Percentiles rank a stretch among this genome's conserved stretches.
Conservation (phyloP, 2,329 filamentous ascomycete species). For the Cytospora piceae region DNA sequence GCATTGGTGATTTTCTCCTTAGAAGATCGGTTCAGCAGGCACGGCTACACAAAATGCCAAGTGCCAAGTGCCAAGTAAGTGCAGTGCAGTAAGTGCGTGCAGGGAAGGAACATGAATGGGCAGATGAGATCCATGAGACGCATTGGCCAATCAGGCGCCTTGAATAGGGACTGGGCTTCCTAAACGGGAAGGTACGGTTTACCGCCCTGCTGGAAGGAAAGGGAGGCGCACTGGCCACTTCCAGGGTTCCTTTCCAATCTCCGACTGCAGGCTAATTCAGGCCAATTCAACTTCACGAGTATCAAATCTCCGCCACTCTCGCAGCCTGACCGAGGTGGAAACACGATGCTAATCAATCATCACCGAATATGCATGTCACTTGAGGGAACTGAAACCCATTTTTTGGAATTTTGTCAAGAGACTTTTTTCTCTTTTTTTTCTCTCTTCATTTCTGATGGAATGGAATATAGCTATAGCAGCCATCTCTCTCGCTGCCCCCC, state of each 20-base stretch:
- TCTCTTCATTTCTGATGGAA: conserved; percentile 18
- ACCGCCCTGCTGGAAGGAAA: background rate
- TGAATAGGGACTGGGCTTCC: conserved; percentile 10
- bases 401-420: background rate
- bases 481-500: conserved; percentile 23
- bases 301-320: conserved; percentile 17
- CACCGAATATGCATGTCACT: background rate
- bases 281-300: conserved; percentile 23
- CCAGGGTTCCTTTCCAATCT: conserved; percentile 13
- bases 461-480: conserved; percentile 22
- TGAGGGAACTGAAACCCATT: background rate
- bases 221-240: background rate
- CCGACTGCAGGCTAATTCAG: conserved; percentile 12
- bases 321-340: background rate
- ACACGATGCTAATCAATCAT: background rate
- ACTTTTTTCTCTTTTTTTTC: conserved; percentile 19
- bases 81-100: background rate
- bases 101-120: background rate
- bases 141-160: background rate
- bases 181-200: conserved; percentile 18
- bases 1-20: no score
- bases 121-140: background rate
- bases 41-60: background rate
- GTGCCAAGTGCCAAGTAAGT: conserved; percentile 10
- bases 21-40: no score